A percentile compares a stretch with the other conserved stretches of the same genome.
These are phyloP conservation scores for Cucumis hystrix DNA, from an alignment of 306 rosid genomes.

Conservation along the genomic window DNA sequence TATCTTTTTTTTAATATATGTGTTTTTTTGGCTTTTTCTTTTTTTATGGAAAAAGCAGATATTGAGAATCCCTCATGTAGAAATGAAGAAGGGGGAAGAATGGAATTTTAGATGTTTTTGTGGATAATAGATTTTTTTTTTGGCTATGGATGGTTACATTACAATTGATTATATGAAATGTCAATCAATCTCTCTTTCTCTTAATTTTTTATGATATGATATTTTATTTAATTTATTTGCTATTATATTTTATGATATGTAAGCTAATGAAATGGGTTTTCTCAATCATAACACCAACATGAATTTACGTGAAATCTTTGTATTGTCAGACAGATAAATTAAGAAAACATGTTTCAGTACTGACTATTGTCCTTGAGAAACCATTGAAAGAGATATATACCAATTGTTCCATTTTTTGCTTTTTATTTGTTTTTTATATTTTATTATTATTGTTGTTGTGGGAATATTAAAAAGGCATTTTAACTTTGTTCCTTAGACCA, in stretches of 20 bases:
- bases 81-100: not conserved
- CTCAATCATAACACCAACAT: not conserved
- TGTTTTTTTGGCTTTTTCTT: not conserved
- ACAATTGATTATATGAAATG: not conserved
- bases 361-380: not conserved
- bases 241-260: not conserved
- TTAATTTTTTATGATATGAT: not conserved
- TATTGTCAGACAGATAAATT: not conserved
- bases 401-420: not conserved
- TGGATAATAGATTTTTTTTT: not conserved
- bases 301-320: conserved; percentile 7
- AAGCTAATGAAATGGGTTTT: not conserved
- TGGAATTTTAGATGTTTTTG: not conserved
- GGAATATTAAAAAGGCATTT: not conserved
- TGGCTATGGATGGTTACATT: not conserved
- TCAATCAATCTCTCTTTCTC: not conserved
- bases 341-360: not conserved
- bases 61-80: not conserved
- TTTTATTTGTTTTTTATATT: not conserved
- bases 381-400: not conserved
- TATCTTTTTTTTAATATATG: not conserved
- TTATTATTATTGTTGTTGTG: not conserved
- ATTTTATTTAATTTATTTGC: too few relatives aligned
- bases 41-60: not conserved
- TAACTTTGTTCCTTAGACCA: not conserved